A percentile compares a stretch with the other conserved stretches of the same genome.
phyloP scores from a whole-genome alignment of 2,329 filamentous ascomycete genomes.

The Aspergillus arachidicola region DNA sequence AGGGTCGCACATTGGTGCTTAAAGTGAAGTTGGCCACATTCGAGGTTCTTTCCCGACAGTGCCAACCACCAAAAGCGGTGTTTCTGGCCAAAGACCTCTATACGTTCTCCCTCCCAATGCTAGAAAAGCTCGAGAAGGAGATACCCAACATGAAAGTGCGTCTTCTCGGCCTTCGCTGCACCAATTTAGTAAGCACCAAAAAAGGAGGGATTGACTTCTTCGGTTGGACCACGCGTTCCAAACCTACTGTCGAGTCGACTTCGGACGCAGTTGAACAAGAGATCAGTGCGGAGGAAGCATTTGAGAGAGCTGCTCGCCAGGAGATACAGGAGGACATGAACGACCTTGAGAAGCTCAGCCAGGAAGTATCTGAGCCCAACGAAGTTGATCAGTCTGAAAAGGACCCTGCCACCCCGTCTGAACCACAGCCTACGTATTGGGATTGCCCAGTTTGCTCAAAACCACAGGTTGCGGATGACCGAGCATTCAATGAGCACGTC shows the following conservation, averaged over 20 bases:
- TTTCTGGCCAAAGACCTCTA: constrained; percentile 79
- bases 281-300: constrained; percentile 67
- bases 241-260: constrained; percentile 17
- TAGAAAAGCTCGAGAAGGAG: constrained; percentile 81
- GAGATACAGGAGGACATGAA: constrained; percentile 64
- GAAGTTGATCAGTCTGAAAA: constrained; percentile 29
- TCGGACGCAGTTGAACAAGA: constrained; percentile 59
- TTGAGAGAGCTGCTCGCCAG: constrained; percentile 63
- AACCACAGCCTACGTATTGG: constrained; percentile 62
- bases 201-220: constrained; percentile 83
- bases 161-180: constrained; percentile 86
- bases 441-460: constrained; percentile 84
- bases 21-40: constrained; percentile 96
- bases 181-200: constrained; percentile 82
- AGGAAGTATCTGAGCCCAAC: constrained; percentile 46
- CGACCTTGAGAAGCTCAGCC: constrained; percentile 63
- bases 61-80: constrained; percentile 71
- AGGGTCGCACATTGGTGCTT: constrained; percentile 85
- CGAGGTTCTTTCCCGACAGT: constrained; percentile 83
- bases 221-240: constrained; percentile 47
- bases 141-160: constrained; percentile 76
- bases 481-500: constrained; percentile 84
- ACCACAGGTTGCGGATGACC: constrained; percentile 74
- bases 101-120: constrained; percentile 76
- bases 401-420: constrained; percentile 3